Conservation (phyloP, 352 stramenopile genomes). For the Phytophthora aleatoria region DNA sequence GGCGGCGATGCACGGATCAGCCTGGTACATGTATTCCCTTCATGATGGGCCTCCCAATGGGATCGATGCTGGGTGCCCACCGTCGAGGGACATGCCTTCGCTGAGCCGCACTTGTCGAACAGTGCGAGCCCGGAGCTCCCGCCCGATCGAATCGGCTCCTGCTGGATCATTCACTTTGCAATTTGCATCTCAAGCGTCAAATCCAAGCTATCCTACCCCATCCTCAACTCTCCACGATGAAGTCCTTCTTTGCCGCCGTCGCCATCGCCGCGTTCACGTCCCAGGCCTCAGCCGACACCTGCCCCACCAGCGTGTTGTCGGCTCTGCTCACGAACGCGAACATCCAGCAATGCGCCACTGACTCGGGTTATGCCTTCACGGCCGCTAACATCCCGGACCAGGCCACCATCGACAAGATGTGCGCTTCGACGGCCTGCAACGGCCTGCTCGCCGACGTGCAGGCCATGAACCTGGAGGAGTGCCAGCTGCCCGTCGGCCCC, state of each 20-base stretch:
- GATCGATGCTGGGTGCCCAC: background rate
- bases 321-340: slow-evolving; percentile 34
- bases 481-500: slow-evolving; percentile 33
- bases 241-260: slow-evolving; percentile 33
- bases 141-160: slow-evolving; percentile 24
- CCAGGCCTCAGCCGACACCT: slow-evolving; percentile 22
- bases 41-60: too few relatives aligned
- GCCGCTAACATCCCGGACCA: slow-evolving; percentile 27
- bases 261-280: slow-evolving; percentile 23
- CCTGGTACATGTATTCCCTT: background rate
- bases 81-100: background rate
- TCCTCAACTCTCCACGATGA: slow-evolving; percentile 31
- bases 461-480: slow-evolving; percentile 31
- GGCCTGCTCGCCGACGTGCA: slow-evolving; percentile 26
- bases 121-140: slow-evolving; percentile 19
- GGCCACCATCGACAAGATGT: slow-evolving; percentile 33
- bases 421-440: slow-evolving; percentile 31
- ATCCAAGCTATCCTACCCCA: slow-evolving; percentile 25
- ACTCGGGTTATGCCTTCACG: slow-evolving; percentile 43
- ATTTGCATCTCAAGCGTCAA: slow-evolving; percentile 48
- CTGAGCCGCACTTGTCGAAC: slow-evolving; percentile 25
- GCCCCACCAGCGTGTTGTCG: slow-evolving; percentile 15
- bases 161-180: slow-evolving; percentile 30
- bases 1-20: slow-evolving; percentile 5
- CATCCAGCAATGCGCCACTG: slow-evolving; percentile 28